A percentile compares a stretch with the other conserved stretches of the same genome.
Evolutionary conservation across 208 protist species (phyloP).

Genomic region (Acanthamoeba lenticulata): DNA sequence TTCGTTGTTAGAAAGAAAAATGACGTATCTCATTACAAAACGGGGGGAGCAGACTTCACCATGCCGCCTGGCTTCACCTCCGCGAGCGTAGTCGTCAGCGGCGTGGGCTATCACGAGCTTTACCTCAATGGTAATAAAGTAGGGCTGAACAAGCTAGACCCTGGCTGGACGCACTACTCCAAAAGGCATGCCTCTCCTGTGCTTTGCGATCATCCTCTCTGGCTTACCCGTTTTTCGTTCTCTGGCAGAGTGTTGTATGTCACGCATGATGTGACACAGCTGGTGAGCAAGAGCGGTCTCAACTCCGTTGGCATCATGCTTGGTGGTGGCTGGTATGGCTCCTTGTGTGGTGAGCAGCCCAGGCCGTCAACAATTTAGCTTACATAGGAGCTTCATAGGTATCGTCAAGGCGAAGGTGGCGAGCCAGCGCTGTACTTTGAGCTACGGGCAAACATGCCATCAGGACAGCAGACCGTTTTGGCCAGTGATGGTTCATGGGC

Average conservation of each 20-base stretch:
- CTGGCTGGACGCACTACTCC: constrained; percentile 22
- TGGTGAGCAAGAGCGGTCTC: not conserved
- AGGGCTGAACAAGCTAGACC: not conserved
- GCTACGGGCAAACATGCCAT: not conserved
- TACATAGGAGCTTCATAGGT: not conserved
- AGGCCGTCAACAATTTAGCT: too few relatives aligned
- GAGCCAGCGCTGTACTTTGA: constrained; percentile 42
- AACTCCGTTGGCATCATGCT: constrained; percentile 47
- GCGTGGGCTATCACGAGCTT: constrained; percentile 36
- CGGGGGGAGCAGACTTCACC: not conserved
- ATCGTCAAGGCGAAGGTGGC: not conserved
- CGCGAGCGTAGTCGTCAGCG: constrained; percentile 26
- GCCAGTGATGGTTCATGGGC: not conserved
- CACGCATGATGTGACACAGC: not conserved
- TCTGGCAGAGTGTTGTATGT: constrained; percentile 26
- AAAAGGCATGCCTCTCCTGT: not conserved
- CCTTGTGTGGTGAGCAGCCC: not conserved
- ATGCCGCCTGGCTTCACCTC: not conserved
- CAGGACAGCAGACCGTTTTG: not conserved
- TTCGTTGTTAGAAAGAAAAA: too few relatives aligned
- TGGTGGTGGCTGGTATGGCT: constrained; percentile 34
- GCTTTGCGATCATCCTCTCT: not conserved
- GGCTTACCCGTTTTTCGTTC: too few relatives aligned
- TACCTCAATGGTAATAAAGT: constrained; percentile 42
- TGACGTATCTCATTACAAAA: not conserved